Conservation (phyloP, 148 eudicot species). For the Rhododendron ferrugineum region DNA sequence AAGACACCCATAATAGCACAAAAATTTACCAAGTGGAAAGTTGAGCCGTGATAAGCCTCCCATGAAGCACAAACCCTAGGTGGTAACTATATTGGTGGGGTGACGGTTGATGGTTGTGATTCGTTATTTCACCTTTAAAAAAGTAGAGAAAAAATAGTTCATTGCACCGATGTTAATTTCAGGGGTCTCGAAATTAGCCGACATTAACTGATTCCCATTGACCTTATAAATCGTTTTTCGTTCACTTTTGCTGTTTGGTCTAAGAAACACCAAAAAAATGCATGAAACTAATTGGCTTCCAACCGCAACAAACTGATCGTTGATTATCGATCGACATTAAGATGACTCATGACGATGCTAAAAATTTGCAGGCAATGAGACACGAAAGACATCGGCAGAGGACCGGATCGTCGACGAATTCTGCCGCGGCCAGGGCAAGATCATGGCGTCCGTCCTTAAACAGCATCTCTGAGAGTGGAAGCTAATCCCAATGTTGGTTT, state of each 20-base stretch:
- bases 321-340: background rate
- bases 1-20: background rate
- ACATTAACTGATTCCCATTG: no score
- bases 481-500: slow-evolving; percentile 17
- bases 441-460: slow-evolving; percentile 79
- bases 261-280: no score
- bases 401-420: slow-evolving; percentile 32
- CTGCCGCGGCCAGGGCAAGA: slow-evolving; percentile 40
- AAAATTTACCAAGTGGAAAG: background rate
- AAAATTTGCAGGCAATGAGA: slow-evolving; percentile 32
- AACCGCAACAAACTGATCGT: background rate
- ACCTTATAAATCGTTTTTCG: no score
- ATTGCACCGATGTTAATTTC: no score
- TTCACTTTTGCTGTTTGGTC: no score
- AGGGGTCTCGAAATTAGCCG: background rate
- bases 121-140: background rate
- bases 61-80: background rate
- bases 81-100: background rate
- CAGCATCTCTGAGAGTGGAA: slow-evolving; percentile 69
- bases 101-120: background rate
- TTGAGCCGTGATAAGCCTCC: background rate
- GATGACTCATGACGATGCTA: no score
- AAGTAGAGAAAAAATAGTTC: no score
- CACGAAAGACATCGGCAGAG: slow-evolving; percentile 39
- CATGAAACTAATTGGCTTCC: background rate